These are phyloP conservation scores for Xerocomus potaroensis DNA, from an alignment of 768 basidiomycete genomes.

Conservation along the genomic window DNA sequence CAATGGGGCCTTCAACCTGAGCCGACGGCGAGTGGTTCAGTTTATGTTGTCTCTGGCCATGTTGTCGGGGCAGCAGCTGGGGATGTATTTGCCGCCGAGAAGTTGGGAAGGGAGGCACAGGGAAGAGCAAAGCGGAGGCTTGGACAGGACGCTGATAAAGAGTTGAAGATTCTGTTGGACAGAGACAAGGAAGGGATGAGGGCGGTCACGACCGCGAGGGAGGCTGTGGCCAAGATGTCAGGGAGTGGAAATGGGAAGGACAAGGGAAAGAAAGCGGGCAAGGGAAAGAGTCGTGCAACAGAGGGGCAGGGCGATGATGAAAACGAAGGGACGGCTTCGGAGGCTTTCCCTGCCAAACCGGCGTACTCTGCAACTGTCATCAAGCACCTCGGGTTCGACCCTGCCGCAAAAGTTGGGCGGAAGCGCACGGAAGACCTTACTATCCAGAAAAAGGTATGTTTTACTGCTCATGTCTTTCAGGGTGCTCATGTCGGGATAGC, in stretches of 20 bases:
- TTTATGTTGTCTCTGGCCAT: constrained; percentile 82
- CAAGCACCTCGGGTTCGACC: constrained; percentile 77
- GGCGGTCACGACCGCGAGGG: constrained; percentile 57
- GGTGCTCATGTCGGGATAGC: constrained; percentile 31
- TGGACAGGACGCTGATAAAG: constrained; percentile 55
- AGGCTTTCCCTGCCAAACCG: constrained; percentile 30
- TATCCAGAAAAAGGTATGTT: constrained; percentile 56
- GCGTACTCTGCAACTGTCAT: constrained; percentile 66
- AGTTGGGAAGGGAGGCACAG: constrained; percentile 75
- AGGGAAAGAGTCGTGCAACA: constrained; percentile 9
- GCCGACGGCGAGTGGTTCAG: constrained; percentile 38
- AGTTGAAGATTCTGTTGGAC: constrained; percentile 55
- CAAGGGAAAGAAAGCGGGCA: constrained; percentile 18
- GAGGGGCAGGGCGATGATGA: constrained; percentile 5
- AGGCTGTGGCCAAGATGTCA: constrained; percentile 34
- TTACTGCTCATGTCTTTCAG: not conserved
- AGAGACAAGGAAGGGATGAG: constrained; percentile 67
- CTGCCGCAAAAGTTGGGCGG: constrained; percentile 52
- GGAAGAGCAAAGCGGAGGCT: constrained; percentile 66
- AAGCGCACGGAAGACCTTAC: constrained; percentile 36
- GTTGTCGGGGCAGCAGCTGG: constrained; percentile 49
- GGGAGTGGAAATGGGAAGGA: constrained; percentile 12
- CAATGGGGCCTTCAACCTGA: constrained; percentile 74
- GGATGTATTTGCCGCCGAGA: constrained; percentile 57
- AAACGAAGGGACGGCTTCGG: constrained; percentile 15